These are phyloP conservation scores for Nemania diffusa DNA, from an alignment of 2,329 filamentous ascomycete species.

Conservation along the genomic window DNA sequence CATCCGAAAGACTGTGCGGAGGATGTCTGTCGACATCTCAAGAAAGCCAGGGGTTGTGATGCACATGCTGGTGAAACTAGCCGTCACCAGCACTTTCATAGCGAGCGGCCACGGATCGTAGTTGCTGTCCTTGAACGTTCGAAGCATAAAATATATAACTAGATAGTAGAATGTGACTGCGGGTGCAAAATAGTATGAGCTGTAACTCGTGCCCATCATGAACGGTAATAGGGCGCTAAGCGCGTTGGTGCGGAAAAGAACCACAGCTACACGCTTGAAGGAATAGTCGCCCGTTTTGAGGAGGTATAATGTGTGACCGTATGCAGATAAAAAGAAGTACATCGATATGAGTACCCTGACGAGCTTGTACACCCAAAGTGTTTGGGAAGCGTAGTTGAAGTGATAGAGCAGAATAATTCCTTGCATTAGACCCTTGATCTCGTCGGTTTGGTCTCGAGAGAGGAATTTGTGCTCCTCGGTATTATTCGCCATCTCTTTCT, in stretches of 20 bases:
- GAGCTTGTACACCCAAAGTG: slow-evolving; percentile 64
- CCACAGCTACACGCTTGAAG: slow-evolving; percentile 59
- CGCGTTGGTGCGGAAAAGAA: slow-evolving; percentile 68
- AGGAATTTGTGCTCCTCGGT: slow-evolving; percentile 55
- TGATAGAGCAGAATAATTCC: slow-evolving; percentile 65
- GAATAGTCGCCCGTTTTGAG: slow-evolving; percentile 67
- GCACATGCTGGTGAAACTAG: slow-evolving; percentile 50
- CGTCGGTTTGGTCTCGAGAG: slow-evolving; percentile 67
- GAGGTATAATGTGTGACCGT: slow-evolving; percentile 70
- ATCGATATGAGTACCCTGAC: slow-evolving; percentile 64
- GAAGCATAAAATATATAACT: slow-evolving; percentile 64
- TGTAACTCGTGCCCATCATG: slow-evolving; percentile 66
- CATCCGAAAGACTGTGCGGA: slow-evolving; percentile 58
- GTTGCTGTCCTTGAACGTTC: slow-evolving; percentile 56
- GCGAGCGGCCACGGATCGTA: slow-evolving; percentile 55
- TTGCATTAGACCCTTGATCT: slow-evolving; percentile 76
- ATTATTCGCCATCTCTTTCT: slow-evolving; percentile 24
- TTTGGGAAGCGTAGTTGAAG: slow-evolving; percentile 64
- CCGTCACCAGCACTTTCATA: slow-evolving; percentile 60
- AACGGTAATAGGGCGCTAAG: slow-evolving; percentile 64
- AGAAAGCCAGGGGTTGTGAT: slow-evolving; percentile 54
- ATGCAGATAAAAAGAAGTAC: slow-evolving; percentile 72
- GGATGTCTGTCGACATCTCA: slow-evolving; percentile 52
- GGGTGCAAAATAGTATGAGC: slow-evolving; percentile 68
- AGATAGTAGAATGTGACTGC: slow-evolving; percentile 71